Evolutionary conservation across 495 filamentous ascomycete genomes (phyloP), one percentile per base, ranked within the genome.

Genomic region (Poronia punctata): DNA sequence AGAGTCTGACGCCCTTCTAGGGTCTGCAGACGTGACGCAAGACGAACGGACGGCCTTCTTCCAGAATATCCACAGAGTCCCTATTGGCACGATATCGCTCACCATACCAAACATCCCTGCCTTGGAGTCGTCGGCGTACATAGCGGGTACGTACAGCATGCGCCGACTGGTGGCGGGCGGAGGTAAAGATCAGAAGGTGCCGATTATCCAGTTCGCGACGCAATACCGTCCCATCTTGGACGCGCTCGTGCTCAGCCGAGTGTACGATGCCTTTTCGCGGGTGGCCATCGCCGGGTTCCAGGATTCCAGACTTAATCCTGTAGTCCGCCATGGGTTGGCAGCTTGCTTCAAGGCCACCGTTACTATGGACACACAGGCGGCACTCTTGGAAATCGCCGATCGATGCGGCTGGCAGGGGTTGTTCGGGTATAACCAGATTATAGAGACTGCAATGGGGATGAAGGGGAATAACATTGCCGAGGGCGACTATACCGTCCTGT

Each of bases 181-280:
- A 3, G 24, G 43, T 3, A 31, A 35, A 3, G 44, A 46, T 4
- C 17, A 45, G 38, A 45, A 35, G 5, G 39, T 54, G 7, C 54
- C 64, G 0, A 58, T 64, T 11, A 56, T 67, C 12, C 35, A 41
- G 20, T 65, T 65, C 36, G 42, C 56, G 14, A 65, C 57, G 3
- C 64, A 67, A 27, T 59, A 65, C 12, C 35, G 46, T 3, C 61
- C 58, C 5, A 60, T 67, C 1, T 21, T 60, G 19, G 54, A 57
- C 19, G 53, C 58, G 1, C 6, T 65, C 0, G 56, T 56, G 7
- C 46, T 60, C 14, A 46, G 46, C 5, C 32, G 42, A 14, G 61
- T 63, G 7, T 45, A 65, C 14, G 50, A 64, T 21, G 48, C 56
- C 4, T 64, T 50, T 16, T 42, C 49, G 20, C 22, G 48, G 10